Percentiles rank a stretch among this genome's conserved stretches.
These are phyloP conservation scores for Periconia sp. DNA, from an alignment of 2,329 filamentous ascomycete species.

Conservation along the genomic window DNA sequence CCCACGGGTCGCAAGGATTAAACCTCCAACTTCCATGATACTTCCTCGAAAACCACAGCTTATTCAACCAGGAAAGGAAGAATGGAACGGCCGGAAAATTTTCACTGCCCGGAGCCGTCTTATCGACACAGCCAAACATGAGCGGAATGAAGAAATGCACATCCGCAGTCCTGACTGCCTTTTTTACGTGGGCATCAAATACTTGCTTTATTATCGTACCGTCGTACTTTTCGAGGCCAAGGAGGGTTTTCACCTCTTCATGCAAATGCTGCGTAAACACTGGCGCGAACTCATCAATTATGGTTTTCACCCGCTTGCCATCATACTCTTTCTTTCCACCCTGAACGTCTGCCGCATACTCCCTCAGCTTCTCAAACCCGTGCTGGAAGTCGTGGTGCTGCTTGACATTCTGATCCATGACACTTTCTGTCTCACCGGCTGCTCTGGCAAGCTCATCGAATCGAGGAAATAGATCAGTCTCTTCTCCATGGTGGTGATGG, in stretches of 20 bases:
- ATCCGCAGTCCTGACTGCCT: not conserved
- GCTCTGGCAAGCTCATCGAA: conserved; percentile 36
- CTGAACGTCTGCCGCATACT: conserved; percentile 1
- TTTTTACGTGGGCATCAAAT: not conserved
- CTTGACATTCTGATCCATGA: conserved; percentile 42
- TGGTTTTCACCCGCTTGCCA: conserved; percentile 9
- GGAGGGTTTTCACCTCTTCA: conserved; percentile 26
- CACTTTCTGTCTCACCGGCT: conserved; percentile 15
- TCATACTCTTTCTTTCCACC: conserved; percentile 10
- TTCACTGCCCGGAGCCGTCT: conserved; percentile 34
- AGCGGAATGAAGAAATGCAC: conserved; percentile 34
- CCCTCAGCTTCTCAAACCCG: conserved; percentile 28
- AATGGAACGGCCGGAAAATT: conserved; percentile 42
- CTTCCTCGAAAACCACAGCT: conserved; percentile 37
- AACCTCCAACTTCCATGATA: conserved; percentile 42
- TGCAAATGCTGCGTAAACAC: conserved; percentile 22
- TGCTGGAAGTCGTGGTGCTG: conserved; percentile 42
- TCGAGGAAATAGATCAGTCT: conserved; percentile 43
- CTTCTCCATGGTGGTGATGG: conserved; percentile 46
- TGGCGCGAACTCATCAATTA: conserved; percentile 24
- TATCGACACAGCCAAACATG: conserved; percentile 42
- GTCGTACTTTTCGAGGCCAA: conserved; percentile 21
- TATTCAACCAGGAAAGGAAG: conserved; percentile 42
- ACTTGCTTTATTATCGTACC: conserved; percentile 4
- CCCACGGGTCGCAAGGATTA: conserved; percentile 42